phyloP scores from a whole-genome alignment of 805 yeast genomes.

The Pichia occidentalis region DNA sequence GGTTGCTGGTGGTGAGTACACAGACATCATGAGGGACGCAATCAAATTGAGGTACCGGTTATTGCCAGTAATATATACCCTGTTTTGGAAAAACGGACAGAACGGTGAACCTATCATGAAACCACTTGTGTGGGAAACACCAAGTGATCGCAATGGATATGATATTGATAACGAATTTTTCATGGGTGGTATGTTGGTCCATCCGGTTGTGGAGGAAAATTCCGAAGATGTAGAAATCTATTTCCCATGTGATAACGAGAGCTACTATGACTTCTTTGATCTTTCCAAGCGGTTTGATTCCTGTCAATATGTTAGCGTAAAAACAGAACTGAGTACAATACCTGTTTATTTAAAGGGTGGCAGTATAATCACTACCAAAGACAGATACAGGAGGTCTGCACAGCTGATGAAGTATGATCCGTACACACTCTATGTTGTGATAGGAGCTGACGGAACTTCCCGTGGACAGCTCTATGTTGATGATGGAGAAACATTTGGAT shows the following conservation, averaged over 20 bases:
- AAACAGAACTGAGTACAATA: conserved; percentile 49
- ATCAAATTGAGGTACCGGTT: conserved; percentile 67
- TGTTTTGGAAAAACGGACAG: conserved; percentile 56
- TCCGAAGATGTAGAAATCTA: conserved; percentile 35
- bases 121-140: conserved; percentile 57
- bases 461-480: conserved; percentile 65
- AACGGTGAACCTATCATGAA: conserved; percentile 65
- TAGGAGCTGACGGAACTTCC: conserved; percentile 35
- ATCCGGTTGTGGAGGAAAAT: conserved; percentile 66
- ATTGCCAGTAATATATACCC: conserved; percentile 75
- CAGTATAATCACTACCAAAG: conserved; percentile 56
- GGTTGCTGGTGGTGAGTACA: conserved; percentile 70
- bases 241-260: conserved; percentile 45
- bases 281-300: conserved; percentile 26
- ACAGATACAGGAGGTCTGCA: conserved; percentile 74
- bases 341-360: conserved; percentile 83
- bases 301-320: conserved; percentile 35
- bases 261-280: conserved; percentile 47
- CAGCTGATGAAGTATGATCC: conserved; percentile 75
- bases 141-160: conserved; percentile 41
- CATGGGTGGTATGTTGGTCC: conserved; percentile 64
- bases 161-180: conserved; percentile 78
- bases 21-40: conserved; percentile 60
- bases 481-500: conserved; percentile 72
- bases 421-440: conserved; percentile 63